Conservation (phyloP, 805 yeast species). For the Kuraishia capsulata region DNA sequence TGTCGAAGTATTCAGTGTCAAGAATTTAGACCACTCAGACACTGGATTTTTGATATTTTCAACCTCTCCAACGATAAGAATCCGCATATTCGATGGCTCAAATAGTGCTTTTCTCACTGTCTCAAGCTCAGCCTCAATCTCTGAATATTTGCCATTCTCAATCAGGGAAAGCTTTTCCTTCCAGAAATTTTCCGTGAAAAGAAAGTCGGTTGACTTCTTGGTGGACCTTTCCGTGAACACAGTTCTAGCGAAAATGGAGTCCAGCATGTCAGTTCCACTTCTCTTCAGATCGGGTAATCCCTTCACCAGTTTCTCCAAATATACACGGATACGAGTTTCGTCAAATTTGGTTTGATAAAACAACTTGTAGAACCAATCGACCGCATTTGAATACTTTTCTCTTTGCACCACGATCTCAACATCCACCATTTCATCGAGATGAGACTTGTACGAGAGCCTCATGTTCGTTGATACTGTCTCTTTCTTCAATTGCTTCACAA, state of each 20-base stretch:
- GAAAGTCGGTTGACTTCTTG: constrained; percentile 53
- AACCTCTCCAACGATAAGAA: constrained; percentile 66
- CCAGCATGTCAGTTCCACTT: constrained; percentile 53
- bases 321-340: constrained; percentile 56
- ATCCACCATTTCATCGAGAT: constrained; percentile 57
- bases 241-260: constrained; percentile 47
- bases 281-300: constrained; percentile 56
- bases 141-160: constrained; percentile 41
- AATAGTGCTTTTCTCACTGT: constrained; percentile 42
- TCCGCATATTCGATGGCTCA: constrained; percentile 48
- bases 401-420: constrained; percentile 53
- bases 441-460: constrained; percentile 46
- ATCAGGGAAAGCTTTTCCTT: constrained; percentile 38
- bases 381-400: constrained; percentile 55
- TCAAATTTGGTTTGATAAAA: constrained; percentile 65
- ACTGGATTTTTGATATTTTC: constrained; percentile 44
- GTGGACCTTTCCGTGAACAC: constrained; percentile 53
- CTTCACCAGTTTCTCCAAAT: constrained; percentile 53
- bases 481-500: constrained; percentile 60
- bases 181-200: constrained; percentile 53
- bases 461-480: constrained; percentile 61
- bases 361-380: constrained; percentile 67
- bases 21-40: constrained; percentile 42
- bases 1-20: constrained; percentile 4
- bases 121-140: constrained; percentile 42